Conservation (phyloP, 106 monocot genomes). For the Allium cepa region DNA sequence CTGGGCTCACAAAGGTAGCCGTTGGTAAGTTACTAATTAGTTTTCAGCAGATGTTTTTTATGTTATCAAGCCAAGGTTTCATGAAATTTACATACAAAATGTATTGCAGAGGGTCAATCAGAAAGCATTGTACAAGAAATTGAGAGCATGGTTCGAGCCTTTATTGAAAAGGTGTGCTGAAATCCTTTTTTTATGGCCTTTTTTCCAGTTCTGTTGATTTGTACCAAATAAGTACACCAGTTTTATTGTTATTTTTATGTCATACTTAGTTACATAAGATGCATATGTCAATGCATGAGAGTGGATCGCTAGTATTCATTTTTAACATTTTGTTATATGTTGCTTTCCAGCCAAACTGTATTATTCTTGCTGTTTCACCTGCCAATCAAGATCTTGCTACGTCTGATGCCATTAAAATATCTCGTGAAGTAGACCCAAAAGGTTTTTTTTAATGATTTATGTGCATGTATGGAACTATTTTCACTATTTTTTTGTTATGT, state of each 20-base stretch:
- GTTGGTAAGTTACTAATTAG: slow-evolving; percentile 52
- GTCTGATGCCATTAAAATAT: slow-evolving; percentile 90
- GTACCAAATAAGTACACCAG: too few species aligned
- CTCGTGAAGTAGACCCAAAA: slow-evolving; percentile 87
- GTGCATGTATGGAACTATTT: too few species aligned
- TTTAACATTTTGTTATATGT: slow-evolving; percentile 1
- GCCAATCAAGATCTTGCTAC: slow-evolving; percentile 98
- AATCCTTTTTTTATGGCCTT: too few species aligned
- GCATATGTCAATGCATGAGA: too few species aligned
- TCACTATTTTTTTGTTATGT: too few species aligned
- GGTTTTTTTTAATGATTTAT: slow-evolving; percentile 19
- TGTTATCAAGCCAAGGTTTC: too few species aligned
- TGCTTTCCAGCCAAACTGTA: slow-evolving; percentile 73
- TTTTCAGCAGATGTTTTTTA: too few species aligned
- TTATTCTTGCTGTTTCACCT: slow-evolving; percentile 88
- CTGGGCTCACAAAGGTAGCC: slow-evolving; percentile 96
- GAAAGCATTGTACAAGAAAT: slow-evolving; percentile 24
- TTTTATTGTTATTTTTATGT: too few species aligned
- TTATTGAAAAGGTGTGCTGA: slow-evolving; percentile 20
- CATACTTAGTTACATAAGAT: too few species aligned
- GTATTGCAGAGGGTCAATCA: slow-evolving; percentile 20
- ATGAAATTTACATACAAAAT: too few species aligned
- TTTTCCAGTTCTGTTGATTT: too few species aligned
- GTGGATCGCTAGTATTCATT: not conserved
- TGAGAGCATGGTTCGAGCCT: slow-evolving; percentile 26